Evolutionary conservation across 2,329 filamentous ascomycete genomes (phyloP).

Genomic region (Arthrobotrys sinensis): DNA sequence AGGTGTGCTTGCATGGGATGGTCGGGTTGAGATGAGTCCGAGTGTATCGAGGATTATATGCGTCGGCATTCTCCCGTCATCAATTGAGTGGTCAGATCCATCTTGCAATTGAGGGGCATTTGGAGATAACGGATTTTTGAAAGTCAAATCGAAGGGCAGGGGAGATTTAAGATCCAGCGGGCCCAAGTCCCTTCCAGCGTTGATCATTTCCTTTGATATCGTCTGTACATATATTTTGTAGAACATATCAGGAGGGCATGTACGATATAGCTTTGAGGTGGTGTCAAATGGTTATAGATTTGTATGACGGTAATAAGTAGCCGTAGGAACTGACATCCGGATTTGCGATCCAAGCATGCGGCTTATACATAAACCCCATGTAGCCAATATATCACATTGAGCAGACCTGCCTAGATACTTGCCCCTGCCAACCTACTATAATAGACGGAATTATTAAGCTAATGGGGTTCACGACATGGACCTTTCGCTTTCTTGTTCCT

Average conservation of each 20-base stretch:
- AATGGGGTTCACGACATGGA: slow-evolving; percentile 10
- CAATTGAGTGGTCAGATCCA: not conserved
- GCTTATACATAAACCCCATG: slow-evolving; percentile 38
- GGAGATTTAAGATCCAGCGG: slow-evolving; percentile 23
- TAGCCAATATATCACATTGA: slow-evolving; percentile 31
- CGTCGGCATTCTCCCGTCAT: slow-evolving; percentile 48
- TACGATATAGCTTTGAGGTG: slow-evolving; percentile 28
- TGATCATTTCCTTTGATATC: slow-evolving; percentile 7
- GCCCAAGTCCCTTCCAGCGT: not conserved
- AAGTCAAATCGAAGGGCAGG: not conserved
- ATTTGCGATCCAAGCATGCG: slow-evolving; percentile 43
- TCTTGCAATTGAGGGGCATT: slow-evolving; percentile 1
- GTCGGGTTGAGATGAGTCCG: slow-evolving; percentile 27
- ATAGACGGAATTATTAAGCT: slow-evolving; percentile 49
- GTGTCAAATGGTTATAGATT: slow-evolving; percentile 18
- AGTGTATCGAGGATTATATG: slow-evolving; percentile 32
- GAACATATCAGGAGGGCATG: not conserved
- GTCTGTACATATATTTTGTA: slow-evolving; percentile 26
- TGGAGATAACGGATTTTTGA: slow-evolving; percentile 1
- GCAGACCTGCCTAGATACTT: not conserved
- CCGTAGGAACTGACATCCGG: slow-evolving; percentile 60
- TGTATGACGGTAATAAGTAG: slow-evolving; percentile 27
- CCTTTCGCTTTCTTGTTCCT: slow-evolving; percentile 47
- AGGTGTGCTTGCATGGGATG: slow-evolving; percentile 51
- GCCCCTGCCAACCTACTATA: slow-evolving; percentile 35